Base-by-base conservation (phyloP, 129 eudicot genomes). In the Apium graveolens region DNA sequence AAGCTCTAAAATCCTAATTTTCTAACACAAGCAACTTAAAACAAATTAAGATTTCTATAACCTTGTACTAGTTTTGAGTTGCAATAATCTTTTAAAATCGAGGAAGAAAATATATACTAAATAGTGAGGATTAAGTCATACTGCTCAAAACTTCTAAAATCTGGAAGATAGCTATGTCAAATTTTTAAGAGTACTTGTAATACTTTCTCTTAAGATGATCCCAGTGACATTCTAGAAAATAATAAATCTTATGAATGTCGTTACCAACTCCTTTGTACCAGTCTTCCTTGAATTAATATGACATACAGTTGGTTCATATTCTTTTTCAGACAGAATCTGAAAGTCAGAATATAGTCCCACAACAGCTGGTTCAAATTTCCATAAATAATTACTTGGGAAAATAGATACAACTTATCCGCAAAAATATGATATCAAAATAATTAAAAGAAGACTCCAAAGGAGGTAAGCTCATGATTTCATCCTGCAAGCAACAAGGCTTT, bases 361-460 rank as follows among this genome's bases (percentile, higher is more conserved):
- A 53, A 53, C 1, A 21, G 63, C 21, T n/a, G 21, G 17, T 13
- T 65, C 32, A 11, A 31, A 11, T 65, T 18, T 31, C 9, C 21
- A 29, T 18, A 65, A 18, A n/a, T 7, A 34, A 27, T 7, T 13
- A 26, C 55, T n/a, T n/a, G 39, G 7, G 60, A 12, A 72, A 72
- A 73, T 31, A 29, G 29, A 79, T 43, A 45, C 32, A 29, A 79
- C 80, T 31, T 78, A 90, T 97, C 98, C 91, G 98, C 86, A 94
- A 83, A 42, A 91, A 84, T 76, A 63, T 84, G 42, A 94, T 83
- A 78, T 94, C 98, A 85, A 91, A 63, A 65, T 85, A 91, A 75
- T 37, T 87, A 70, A 85, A 76, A 34, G 92, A 80, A 80, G 83
- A 88, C 85, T 92, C 95, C 43, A 90, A 81, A 83, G 92, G 89